Evolutionary conservation across 768 basidiomycete genomes (phyloP), one percentile per base, ranked within the genome.

Genomic region (Neoboletus subvelutipes): DNA sequence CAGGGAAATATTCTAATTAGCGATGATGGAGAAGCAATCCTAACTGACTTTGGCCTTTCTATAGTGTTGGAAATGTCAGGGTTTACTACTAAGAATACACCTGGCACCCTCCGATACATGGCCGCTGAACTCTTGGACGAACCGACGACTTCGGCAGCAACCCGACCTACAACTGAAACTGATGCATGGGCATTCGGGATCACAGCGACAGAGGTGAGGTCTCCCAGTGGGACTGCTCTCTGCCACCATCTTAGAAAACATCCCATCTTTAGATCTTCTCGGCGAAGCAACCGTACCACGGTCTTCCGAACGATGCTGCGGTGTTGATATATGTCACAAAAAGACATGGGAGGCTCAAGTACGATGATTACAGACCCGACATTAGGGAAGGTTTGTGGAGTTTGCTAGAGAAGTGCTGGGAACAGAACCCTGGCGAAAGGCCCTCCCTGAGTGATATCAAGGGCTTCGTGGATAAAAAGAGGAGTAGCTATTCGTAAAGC

Each of bases 41-140:
- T 78, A 39, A 58, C 75, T 7, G 77, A 78, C 53, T 78, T 78
- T 50, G 78, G 78, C 29, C 65, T 78, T 33, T 73, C 77, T 1
- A 66, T 69, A 31, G 66, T 77, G 15, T 52, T 76, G n/a, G 73
- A 73, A 45, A 59, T 61, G 41, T 64, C 68, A 24, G 73, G 76
- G 5, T 76, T 73, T 48, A 76, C 76, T 11, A 74, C 76, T 1
- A 71, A 66, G 18, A 59, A 65, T 20, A 57, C 69, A 4, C 73
- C 72, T n/a, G 69, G 69, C 17, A 77, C 76, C 7, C 65, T 69
- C 37, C 67, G 76, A 33, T 78, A 77, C 63, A 78, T 77, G 73
- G 73, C 76, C 7, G 63, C 64, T 4, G 77, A 78, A 51, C 63
- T 78, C 43, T 50, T 71, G 39, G 57, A 37, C 61, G 51, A 56